Evolutionary conservation across 495 filamentous ascomycete genomes (phyloP), one percentile per base, ranked within the genome.

Genomic region (Venustampulla echinocandica): DNA sequence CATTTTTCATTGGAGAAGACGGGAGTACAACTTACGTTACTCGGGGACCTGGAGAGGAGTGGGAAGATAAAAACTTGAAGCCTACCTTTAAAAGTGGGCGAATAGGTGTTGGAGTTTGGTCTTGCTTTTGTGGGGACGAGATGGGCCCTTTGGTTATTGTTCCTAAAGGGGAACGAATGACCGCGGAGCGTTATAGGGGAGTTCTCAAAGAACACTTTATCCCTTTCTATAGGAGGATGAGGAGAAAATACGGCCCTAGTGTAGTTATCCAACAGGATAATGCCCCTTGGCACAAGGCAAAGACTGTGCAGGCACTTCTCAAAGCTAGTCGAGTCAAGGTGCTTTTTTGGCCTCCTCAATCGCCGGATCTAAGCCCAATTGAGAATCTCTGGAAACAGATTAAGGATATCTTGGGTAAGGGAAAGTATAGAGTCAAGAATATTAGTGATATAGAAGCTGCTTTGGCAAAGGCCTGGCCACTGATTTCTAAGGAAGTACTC

Each of bases 111-210:
- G 17, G 42, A 4, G 18, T 44, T 4, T 44, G 14, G 28, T 10
- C n/a, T 20, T 44, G 27, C 23, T 44, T 44, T 44, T 44, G 14
- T 44, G 14, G 42, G 34, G 19, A 35, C 28, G 42, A 44, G 19
- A 6, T 44, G 15, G 18, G 40, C 15, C 4, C 11, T 9, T 22
- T 44, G 11, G 32, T 33, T 44, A 44, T 44, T 2, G 25, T 44
- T 44, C 28, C 18, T 3, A 2, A 32, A 19, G 28, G 24, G 4
- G 42, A 44, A 17, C 17, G 22, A 33, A 44, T 44, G 18, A 44
- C 2, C 3, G 24, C n/a, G 3, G 22, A 44, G 14, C 42, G 24
- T 4, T 44, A 44, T 44, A 44, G 34, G 21, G 20, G 22, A 13
- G 28, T 44, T 17, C 24, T 44, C 11, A 17, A 44, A 35, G 19